Evolutionary conservation across 345 rosid genomes (phyloP), one percentile per base, ranked within the genome.

Genomic region (Zanthoxylum bungeanum): DNA sequence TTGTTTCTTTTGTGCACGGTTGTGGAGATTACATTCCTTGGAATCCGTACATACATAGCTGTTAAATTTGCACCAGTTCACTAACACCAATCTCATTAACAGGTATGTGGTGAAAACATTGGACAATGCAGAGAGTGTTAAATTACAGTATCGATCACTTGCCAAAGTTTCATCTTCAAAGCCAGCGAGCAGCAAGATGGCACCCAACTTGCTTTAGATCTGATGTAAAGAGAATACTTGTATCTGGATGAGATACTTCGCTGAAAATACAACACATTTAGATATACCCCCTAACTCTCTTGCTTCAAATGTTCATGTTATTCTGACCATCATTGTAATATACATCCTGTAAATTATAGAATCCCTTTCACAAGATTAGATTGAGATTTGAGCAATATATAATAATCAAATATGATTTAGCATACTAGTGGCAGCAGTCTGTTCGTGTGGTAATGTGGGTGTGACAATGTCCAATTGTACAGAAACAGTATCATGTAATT

Each of bases 61-160:
- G n/a, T n/a, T n/a, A n/a, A n/a, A n/a, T n/a, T n/a, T n/a, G n/a
- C n/a, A n/a, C n/a, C n/a, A n/a, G n/a, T n/a, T n/a, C n/a, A n/a
- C 63, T 65, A 36, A 58, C 34, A 16, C 50, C 40, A 39, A 21
- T 59, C 64, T 28, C 71, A 12, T 68, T 46, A 67, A 36, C 79
- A 92, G 98, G 98, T 93, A 93, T 56, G 97, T 93, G 61, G 97
- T 91, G 75, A 93, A 93, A 84, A 93, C 97, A 42, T 60, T 89
- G 79, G 98, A 93, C 85, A 88, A 93, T 70, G 92, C 92, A 39
- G 97, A 91, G 86, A 86, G 97, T 76, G 92, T 91, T 17, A 93
- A 93, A 77, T 73, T 93, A 79, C 97, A 93, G 79, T 92, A 93
- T 75, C 92, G 93, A 21, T 93, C 97, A 12, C 91, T 89, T 16